Conservation (phyloP, 345 rosid species). For the Eucalyptus viminalis region DNA sequence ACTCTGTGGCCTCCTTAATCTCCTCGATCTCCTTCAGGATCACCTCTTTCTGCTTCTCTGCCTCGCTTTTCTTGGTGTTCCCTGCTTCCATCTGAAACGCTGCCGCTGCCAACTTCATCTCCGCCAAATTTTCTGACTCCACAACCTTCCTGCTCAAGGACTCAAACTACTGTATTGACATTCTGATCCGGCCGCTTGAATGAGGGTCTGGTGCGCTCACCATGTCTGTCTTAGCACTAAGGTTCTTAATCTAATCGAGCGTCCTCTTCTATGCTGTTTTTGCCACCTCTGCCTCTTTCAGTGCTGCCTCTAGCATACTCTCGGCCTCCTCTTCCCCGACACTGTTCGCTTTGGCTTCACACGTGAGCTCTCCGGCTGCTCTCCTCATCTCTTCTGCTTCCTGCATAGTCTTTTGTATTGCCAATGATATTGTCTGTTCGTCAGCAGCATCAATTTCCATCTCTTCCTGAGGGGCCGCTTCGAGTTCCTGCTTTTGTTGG, state of each 20-base stretch:
- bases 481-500: background rate
- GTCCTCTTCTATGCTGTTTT: conserved; percentile 36
- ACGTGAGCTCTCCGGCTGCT: conserved; percentile 14
- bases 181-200: conserved; percentile 23
- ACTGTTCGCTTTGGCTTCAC: conserved; percentile 31
- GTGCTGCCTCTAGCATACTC: conserved; percentile 25
- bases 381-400: conserved; percentile 45
- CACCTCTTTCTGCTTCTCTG: conserved; percentile 34
- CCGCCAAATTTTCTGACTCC: conserved; percentile 28
- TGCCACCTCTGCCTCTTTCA: conserved; percentile 40
- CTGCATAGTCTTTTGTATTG: conserved; percentile 25
- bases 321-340: conserved; percentile 22
- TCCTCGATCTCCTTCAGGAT: conserved; percentile 45
- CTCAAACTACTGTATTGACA: conserved; percentile 43
- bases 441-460: background rate
- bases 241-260: conserved; percentile 26
- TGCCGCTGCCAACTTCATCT: conserved; percentile 29
- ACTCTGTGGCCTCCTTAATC: conserved; percentile 51
- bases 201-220: background rate
- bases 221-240: conserved; percentile 16
- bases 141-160: conserved; percentile 33
- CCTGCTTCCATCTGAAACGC: conserved; percentile 31
- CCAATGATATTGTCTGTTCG: background rate
- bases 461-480: background rate
- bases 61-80: conserved; percentile 17